Evolutionary conservation across 768 basidiomycete species (phyloP).

Genomic region (Hemileccinum impolitum): DNA sequence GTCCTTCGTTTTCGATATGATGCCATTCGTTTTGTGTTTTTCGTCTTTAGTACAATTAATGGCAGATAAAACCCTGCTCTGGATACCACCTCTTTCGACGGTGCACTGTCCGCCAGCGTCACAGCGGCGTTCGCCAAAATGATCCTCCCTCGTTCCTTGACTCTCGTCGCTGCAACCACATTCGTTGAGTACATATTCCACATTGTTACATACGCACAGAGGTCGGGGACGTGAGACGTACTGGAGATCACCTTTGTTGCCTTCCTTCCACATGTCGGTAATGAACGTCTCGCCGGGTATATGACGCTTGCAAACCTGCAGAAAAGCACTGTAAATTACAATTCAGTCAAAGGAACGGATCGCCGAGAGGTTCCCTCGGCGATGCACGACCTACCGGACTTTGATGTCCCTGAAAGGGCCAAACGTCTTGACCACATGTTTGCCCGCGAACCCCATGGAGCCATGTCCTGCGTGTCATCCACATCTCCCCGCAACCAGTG

Average conservation of each 20-base stretch:
- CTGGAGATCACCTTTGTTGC: conserved; percentile 86
- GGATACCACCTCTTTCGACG: too few relatives aligned
- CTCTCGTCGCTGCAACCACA: not conserved
- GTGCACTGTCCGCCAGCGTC: conserved; percentile 60
- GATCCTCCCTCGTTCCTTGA: conserved; percentile 70
- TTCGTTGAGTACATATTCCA: not conserved
- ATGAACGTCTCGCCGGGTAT: conserved; percentile 91
- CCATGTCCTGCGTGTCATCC: conserved; percentile 57
- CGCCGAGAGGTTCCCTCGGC: too few relatives aligned
- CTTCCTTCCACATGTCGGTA: conserved; percentile 99
- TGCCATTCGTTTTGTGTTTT: too few relatives aligned
- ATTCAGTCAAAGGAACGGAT: too few relatives aligned
- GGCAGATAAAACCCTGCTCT: too few relatives aligned
- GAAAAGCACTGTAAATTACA: too few relatives aligned
- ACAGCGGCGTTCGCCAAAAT: conserved; percentile 82
- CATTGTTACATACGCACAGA: not conserved
- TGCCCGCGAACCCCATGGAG: conserved; percentile 88
- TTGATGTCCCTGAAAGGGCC: conserved; percentile 92
- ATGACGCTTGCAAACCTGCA: conserved; percentile 83
- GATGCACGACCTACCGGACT: conserved; percentile 59
- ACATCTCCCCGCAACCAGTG: too few relatives aligned
- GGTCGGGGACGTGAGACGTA: conserved; percentile 38
- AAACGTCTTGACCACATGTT: conserved; percentile 86
- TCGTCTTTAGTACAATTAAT: too few relatives aligned
- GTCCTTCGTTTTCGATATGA: too few relatives aligned